Conservation (phyloP, 768 basidiomycete species). For the Mycena alexandri region DNA sequence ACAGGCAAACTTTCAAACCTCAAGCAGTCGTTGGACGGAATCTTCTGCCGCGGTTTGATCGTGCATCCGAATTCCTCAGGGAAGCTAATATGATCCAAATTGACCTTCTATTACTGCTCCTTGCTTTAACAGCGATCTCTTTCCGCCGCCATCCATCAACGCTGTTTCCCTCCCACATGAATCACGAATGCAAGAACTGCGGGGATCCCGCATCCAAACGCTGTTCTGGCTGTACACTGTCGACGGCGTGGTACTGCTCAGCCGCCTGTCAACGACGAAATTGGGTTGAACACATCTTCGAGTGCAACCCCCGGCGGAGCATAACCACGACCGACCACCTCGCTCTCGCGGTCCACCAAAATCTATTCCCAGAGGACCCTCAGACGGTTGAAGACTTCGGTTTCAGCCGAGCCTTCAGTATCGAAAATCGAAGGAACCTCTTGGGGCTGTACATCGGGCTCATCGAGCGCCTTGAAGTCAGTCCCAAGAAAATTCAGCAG, state of each 20-base stretch:
- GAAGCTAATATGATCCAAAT: background rate
- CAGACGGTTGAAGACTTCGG: slow-evolving; percentile 54
- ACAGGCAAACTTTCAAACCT: too few species aligned
- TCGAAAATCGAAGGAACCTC: slow-evolving; percentile 38
- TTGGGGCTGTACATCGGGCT: slow-evolving; percentile 50
- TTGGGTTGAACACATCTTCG: slow-evolving; percentile 50
- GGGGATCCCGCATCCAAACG: slow-evolving; percentile 18
- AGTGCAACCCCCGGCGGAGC: slow-evolving; percentile 43
- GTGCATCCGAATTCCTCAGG: too few species aligned
- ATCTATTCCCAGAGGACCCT: slow-evolving; percentile 46
- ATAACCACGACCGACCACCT: slow-evolving; percentile 51
- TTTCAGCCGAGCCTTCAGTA: slow-evolving; percentile 42
- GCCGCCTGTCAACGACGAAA: slow-evolving; percentile 44
- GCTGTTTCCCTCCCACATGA: slow-evolving; percentile 1
- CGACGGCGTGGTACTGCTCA: slow-evolving; percentile 49
- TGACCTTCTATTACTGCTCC: background rate
- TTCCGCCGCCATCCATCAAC: background rate
- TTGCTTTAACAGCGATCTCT: slow-evolving; percentile 12
- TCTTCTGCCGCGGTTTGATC: too few species aligned
- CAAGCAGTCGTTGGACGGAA: too few species aligned
- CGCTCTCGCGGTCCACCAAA: slow-evolving; percentile 41
- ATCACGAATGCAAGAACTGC: slow-evolving; percentile 11
- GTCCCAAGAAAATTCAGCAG: slow-evolving; percentile 45
- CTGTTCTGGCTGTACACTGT: slow-evolving; percentile 12
- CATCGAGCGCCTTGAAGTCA: slow-evolving; percentile 36